Base-by-base conservation (phyloP, 352 stramenopile species). In the Pythium pyrilobum region DNA sequence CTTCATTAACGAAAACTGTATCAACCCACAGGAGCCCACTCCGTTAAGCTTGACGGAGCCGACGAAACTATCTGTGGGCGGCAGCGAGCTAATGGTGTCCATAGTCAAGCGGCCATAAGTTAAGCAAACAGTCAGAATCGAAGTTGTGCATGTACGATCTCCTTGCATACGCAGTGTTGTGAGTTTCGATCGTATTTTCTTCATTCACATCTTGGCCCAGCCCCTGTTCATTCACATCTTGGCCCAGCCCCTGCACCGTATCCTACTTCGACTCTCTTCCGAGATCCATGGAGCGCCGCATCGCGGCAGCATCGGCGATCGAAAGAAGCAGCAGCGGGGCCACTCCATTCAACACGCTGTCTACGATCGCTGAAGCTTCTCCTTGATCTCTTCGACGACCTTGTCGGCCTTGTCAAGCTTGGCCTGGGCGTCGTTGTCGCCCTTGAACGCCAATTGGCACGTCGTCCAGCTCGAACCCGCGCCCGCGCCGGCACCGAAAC, bases 381-480 rank as follows among this genome's bases (percentile, higher is more conserved):
- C 74, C 62, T 89, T 89, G 51, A 91, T 74, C 38, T 87, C 76
- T 54, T 77, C 72, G 34, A 91, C 59, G 32, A 83, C 60, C 72
- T 89, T 87, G 62, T 91, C 76, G 52, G 80, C 67, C 66, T 87
- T 87, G 67, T 91, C 64, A 47, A 91, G 68, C 38, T 67, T 59
- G 38, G 67, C 74, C 63, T 91, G 62, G 44, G 80, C 73, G 52
- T 87, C 70, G 47, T 42, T 72, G 63, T 89, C 58, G 50, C 80
- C 82, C 38, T 85, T 74, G 57, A 93, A 93, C 23, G 81, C 83
- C 64, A 94, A 52, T 58, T 89, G 81, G 63, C 83, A 93, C 39
- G 80, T 91, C 52, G 78, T 93, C 83, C 83, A 93, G 66, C 79
- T 92, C 41, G 81, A 89, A 11, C 83, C 83, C 9, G 80, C 77